Evolutionary conservation across 1,284 basidiomycete genomes (phyloP), one percentile per base, ranked within the genome.

Genomic region (Sanghuangporus sanghuang): DNA sequence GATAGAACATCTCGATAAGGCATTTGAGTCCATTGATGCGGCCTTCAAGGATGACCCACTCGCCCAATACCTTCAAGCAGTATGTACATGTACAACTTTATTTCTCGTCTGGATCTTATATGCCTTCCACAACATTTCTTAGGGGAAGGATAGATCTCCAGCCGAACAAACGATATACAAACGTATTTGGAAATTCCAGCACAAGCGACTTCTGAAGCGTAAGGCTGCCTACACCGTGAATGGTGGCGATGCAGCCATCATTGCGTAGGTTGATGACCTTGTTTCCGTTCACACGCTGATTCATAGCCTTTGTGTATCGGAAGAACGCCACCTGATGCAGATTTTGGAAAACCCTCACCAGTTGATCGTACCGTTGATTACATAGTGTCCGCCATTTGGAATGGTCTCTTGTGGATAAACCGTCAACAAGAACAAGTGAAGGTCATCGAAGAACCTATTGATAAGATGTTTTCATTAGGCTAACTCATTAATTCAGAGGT

Each of bases 21-120:
- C 48, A 21, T 50, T 44, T 11, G 56, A 58, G 21, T 58, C 62
- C 11, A 21, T 44, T 12, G 21, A 32, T 9, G 56, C 44, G 4
- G 62, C 62, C 6, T 63, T 63, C 38, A 44, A 58, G 11, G 49
- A 63, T 50, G 62, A 63, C 44, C 62, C 62, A 16, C 23, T 63
- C 18, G 16, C 27, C 11, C 11, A n/a, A 5, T 63, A 63, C 50
- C 16, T 61, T 18, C 18, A 44, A 23, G 60, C 38, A 18, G 60
- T 61, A 35, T 18, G 60, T 61, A 16, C 6, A 50, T n/a, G 16
- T n/a, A 46, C 27, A 32, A 32, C 27, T 9, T 7, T 46, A 21
- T 35, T 38, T 38, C n/a, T 18, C 18, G 16, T 36, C 4, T 12
- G 16, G 9, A 23, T 4, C 6, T 23, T 21, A 23, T 38, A 23